Base-by-base conservation (phyloP, 2,329 filamentous ascomycete genomes). In the Penicillium sp. region DNA sequence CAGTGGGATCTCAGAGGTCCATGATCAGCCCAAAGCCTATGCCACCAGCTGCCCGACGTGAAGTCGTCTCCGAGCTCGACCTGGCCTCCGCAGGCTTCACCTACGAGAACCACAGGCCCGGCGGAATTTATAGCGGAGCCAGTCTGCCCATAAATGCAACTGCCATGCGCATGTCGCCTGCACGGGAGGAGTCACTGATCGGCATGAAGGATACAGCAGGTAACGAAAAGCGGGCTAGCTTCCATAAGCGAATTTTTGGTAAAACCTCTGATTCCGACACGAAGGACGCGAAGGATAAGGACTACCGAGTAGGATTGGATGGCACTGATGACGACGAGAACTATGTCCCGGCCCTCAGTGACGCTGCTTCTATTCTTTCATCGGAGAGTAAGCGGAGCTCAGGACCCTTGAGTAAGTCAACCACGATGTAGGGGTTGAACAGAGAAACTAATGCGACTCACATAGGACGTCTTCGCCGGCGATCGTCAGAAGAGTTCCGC, bases 401-500 rank as follows among this genome's bases (percentile, higher is more conserved):
- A 50, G 56, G 57, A 18, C 52, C 57, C 16, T 41, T 35, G 15
- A 60, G 63, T 65, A 57, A 59, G 63, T 59, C 16, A 9, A n/a
- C n/a, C 25, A 18, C n/a, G 32, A 34, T 16, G 12, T 37, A 3
- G 18, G 16, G 2, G 12, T 46, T 18, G 18, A 29, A 38, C 4
- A 23, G 10, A 23, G 7, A 45, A 34, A 34, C 44, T 47, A 47
- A 59, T 18, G 21, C 6, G n/a, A 3, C 31, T 38, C 21, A 7
- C 3, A 23, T 47, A 68, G 66, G 58, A 31, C 50, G 56, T 32
- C 59, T 58, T 52, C 65, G 65, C 37, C 57, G 59, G 37, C 66
- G 62, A 39, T 71, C 68, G 16, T 70, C 68, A 0, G 68, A 71
- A 48, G 66, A 69, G 40, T 68, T 70, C 34, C 65, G 68, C 56